Conservation (phyloP, 148 eudicot genomes). For the Spergularia bocconei region DNA sequence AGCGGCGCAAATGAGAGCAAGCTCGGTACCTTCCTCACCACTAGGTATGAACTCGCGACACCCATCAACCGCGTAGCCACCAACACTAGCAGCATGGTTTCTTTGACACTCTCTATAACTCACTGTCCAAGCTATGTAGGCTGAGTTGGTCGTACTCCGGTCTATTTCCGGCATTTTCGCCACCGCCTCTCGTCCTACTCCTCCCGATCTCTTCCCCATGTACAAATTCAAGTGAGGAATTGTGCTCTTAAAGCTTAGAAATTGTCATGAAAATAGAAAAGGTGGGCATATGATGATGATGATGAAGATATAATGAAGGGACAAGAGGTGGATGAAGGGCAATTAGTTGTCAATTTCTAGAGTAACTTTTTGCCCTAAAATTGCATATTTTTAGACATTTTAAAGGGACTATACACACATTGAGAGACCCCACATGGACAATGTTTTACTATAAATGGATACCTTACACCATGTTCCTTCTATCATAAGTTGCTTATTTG, state of each 20-base stretch:
- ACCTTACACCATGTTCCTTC: not conserved
- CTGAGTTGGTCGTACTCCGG: not conserved
- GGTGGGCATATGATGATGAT: not conserved
- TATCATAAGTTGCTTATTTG: not conserved
- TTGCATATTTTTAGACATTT: not conserved
- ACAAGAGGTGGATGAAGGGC: not conserved
- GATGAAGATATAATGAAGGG: not conserved
- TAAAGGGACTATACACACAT: not conserved
- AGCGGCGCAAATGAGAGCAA: conserved; percentile 26
- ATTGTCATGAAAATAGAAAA: too few relatives aligned
- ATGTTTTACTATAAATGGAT: conserved; percentile 1
- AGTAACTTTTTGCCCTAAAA: not conserved
- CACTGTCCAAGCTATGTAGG: not conserved
- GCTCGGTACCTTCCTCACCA: conserved; percentile 24
- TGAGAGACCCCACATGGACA: conserved; percentile 13
- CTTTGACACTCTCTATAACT: conserved; percentile 27
- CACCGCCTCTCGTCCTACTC: not conserved
- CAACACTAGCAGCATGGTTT: conserved; percentile 33
- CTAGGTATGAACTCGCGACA: conserved; percentile 31
- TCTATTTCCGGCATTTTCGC: not conserved
- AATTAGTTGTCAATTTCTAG: not conserved
- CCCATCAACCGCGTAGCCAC: conserved; percentile 37
- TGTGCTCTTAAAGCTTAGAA: too few relatives aligned
- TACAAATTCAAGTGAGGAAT: too few relatives aligned
- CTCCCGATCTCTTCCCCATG: too few relatives aligned